Percentiles rank a stretch among this genome's conserved stretches.
phyloP scores from a whole-genome alignment of 495 filamentous ascomycete genomes.

The Darksidea phi region DNA sequence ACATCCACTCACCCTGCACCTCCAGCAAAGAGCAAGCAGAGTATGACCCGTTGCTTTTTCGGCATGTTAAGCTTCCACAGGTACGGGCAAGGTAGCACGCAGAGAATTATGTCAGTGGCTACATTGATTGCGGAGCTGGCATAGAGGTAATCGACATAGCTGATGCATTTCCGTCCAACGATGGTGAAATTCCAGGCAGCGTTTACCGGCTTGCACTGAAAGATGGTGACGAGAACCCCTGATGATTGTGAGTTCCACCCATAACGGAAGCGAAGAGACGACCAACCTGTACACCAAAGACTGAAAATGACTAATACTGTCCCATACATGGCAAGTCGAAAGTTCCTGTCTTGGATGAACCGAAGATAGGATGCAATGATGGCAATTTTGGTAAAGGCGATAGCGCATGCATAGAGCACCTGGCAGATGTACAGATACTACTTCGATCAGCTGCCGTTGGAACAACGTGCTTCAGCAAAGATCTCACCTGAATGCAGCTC shows the following conservation, averaged over 20 bases:
- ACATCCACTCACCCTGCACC: constrained; percentile 21
- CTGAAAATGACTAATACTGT: constrained; percentile 18
- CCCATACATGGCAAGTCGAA: constrained; percentile 24
- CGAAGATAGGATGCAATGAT: constrained; percentile 31
- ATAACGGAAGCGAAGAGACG: not conserved
- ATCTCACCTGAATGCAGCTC: constrained; percentile 26
- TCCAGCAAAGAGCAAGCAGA: constrained; percentile 28
- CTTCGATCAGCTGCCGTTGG: not conserved
- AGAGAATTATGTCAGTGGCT: constrained; percentile 23
- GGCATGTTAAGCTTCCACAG: constrained; percentile 30
- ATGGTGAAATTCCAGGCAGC: constrained; percentile 31
- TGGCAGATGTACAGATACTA: constrained; percentile 30
- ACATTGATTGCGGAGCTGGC: constrained; percentile 25
- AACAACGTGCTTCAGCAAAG: not conserved
- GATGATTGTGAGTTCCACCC: not conserved
- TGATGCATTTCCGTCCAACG: constrained; percentile 13
- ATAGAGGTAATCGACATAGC: constrained; percentile 29
- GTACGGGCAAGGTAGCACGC: constrained; percentile 28
- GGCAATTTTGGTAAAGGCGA: constrained; percentile 31
- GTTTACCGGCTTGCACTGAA: constrained; percentile 27
- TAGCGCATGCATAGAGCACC: constrained; percentile 30
- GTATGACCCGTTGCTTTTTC: constrained; percentile 25
- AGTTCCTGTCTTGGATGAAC: constrained; percentile 19
- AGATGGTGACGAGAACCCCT: constrained; percentile 31
- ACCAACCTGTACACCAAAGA: constrained; percentile 27